Base-by-base conservation (phyloP, 2,329 filamentous ascomycete species). In the Trichoderma breve region DNA sequence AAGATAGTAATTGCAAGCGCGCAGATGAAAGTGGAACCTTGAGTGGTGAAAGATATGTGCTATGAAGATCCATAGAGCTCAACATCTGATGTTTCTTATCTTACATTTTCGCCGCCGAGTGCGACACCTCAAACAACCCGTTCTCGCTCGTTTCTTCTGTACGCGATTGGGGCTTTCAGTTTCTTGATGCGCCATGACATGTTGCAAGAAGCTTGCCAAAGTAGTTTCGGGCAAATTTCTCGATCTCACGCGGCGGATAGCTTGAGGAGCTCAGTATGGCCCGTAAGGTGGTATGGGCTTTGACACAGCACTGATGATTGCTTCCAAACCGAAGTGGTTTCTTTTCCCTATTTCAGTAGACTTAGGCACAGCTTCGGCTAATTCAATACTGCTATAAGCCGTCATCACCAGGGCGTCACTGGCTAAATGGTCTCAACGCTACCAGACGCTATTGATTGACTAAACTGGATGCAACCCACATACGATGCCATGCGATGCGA, bases 101-200 rank as follows among this genome's bases (percentile, higher is more conserved):
- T 68, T 68, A 68, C 65, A 68, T 68, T 68, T 68, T 14, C 65
- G 65, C 32, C 65, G 51, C 53, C 65, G 65, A 14, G 34, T 60
- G 26, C 65, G 65, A 30, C 65, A 68, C 18, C 65, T 58, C 53
- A 68, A n/a, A 14, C 65, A 68, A 3, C 65, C 65, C 8, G 65
- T 68, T 60, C 65, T 30, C 18, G 65, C 53, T 28, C 65, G 65
- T 32, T 32, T 68, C 53, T 47, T 58, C 7, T 36, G 65, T 15
- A 12, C 11, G 8, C 53, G 55, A n/a, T 24, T 18, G 14, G 53
- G 4, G 14, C 14, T 6, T 18, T 6, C 18, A 3, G 12, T 28
- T n/a, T 51, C 55, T 15, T 69, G 55, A 34, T 51, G 15, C 14
- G 36, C 14, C 66, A 69, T 69, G 55, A 12, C 53, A 24, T 26